phyloP scores from a whole-genome alignment of 1,284 basidiomycete species.

The Ceratobasidium sp. region DNA sequence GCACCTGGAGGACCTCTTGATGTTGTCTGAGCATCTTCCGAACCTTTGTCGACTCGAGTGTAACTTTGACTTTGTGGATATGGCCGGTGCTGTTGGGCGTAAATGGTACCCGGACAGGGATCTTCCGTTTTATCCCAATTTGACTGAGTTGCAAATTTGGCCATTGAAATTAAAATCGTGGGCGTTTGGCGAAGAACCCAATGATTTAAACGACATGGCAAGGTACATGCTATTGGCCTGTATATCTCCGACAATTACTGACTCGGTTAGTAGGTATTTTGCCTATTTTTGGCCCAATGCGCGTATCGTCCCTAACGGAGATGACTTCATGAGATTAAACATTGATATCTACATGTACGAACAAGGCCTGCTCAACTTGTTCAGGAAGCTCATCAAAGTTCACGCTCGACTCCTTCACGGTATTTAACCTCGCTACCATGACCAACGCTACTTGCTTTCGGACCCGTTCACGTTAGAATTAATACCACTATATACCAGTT shows the following conservation, averaged over 20 bases:
- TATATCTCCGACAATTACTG: background rate
- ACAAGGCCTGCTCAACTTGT: too few relatives aligned
- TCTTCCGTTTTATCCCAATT: background rate
- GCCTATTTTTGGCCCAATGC: slow-evolving; percentile 2
- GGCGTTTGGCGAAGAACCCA: background rate
- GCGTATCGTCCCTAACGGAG: too few relatives aligned
- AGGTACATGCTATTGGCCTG: background rate
- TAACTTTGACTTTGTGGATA: background rate
- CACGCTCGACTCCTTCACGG: too few relatives aligned
- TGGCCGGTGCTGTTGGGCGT: background rate
- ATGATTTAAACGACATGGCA: background rate
- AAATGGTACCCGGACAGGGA: background rate
- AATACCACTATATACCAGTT: too few relatives aligned
- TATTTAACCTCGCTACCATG: too few relatives aligned
- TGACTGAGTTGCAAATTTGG: background rate
- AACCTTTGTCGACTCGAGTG: background rate
- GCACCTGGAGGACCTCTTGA: background rate
- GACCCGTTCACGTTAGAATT: too few relatives aligned
- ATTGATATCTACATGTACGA: too few relatives aligned
- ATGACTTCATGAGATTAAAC: too few relatives aligned
- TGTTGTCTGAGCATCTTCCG: background rate
- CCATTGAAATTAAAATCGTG: background rate
- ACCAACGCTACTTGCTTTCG: too few relatives aligned
- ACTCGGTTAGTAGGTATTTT: background rate
- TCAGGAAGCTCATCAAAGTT: too few relatives aligned